Conservation (phyloP, 164 flowering plant genomes). For the Piper longum region DNA sequence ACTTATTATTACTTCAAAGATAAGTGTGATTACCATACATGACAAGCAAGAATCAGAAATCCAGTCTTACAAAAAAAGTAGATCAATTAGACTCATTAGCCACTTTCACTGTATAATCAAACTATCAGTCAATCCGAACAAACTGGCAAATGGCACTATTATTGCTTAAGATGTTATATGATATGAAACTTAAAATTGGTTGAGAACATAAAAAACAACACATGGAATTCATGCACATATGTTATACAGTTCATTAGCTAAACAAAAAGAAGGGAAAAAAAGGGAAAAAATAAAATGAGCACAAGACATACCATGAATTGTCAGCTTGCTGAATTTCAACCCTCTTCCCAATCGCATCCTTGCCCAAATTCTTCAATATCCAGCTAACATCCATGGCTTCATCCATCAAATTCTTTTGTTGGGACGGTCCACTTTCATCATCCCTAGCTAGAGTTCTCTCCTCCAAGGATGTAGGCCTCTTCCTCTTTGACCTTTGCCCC, state of each 20-base stretch:
- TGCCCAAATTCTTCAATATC: conserved; percentile 89
- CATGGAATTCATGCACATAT: background rate
- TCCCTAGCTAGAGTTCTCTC: conserved; percentile 32
- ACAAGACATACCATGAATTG: conserved; percentile 63
- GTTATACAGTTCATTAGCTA: background rate
- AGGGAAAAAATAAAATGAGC: background rate
- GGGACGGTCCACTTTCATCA: conserved; percentile 25
- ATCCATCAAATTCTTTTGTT: conserved; percentile 33
- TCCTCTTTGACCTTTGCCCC: conserved; percentile 95
- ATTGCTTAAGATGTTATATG: too few species aligned
- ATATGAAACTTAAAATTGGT: too few species aligned
- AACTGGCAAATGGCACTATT: background rate
- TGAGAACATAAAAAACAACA: background rate
- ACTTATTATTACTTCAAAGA: too few species aligned
- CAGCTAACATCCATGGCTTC: conserved; percentile 82
- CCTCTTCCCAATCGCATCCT: conserved; percentile 90
- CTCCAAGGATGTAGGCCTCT: conserved; percentile 48
- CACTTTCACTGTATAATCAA: too few species aligned
- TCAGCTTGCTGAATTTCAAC: conserved; percentile 91
- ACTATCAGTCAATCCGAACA: too few species aligned
- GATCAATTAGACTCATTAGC: background rate
- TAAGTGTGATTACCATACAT: background rate
- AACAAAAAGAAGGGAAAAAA: background rate
- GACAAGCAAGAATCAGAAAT: background rate
- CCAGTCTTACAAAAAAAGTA: background rate